Evolutionary conservation across 331 rosid genomes (phyloP).

Genomic region (Saraca asoca): DNA sequence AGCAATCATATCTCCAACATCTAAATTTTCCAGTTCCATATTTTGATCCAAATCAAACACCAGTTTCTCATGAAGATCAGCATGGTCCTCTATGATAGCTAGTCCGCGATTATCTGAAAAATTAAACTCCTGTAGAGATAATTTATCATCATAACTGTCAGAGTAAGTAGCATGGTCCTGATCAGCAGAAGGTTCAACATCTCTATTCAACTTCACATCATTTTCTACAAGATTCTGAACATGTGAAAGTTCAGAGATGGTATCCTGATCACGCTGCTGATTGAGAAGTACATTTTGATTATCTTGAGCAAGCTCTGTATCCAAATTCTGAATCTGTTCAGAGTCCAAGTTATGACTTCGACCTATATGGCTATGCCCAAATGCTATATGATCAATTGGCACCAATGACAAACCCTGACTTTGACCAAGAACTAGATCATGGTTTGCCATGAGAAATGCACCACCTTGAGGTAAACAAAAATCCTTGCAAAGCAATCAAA

Average conservation of each 20-base stretch:
- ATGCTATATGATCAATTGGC: slow-evolving; percentile 16
- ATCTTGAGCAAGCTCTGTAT: slow-evolving; percentile 28
- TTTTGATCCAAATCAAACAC: slow-evolving; percentile 41
- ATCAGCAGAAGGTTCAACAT: slow-evolving; percentile 29
- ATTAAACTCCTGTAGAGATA: slow-evolving; percentile 35
- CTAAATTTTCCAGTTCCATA: slow-evolving; percentile 38
- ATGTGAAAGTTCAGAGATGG: slow-evolving; percentile 34
- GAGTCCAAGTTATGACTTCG: slow-evolving; percentile 27
- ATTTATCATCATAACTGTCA: slow-evolving; percentile 27
- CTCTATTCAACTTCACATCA: slow-evolving; percentile 35
- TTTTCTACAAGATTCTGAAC: slow-evolving; percentile 37
- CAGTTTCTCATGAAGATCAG: slow-evolving; percentile 35
- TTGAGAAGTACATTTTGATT: slow-evolving; percentile 29
- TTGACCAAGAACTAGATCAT: slow-evolving; percentile 38
- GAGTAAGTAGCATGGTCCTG: slow-evolving; percentile 34
- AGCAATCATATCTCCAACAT: slow-evolving; percentile 31
- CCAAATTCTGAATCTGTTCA: slow-evolving; percentile 37
- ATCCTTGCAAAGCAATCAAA: slow-evolving; percentile 9
- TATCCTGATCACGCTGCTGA: slow-evolving; percentile 32
- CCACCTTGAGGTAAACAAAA: not conserved
- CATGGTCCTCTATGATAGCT: slow-evolving; percentile 33
- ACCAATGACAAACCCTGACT: slow-evolving; percentile 25
- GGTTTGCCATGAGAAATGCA: slow-evolving; percentile 40
- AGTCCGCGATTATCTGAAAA: slow-evolving; percentile 38
- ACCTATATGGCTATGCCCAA: slow-evolving; percentile 22